Percentiles rank a stretch among this genome's conserved stretches.
phyloP scores from a whole-genome alignment of 345 rosid genomes.

The Passiflora organensis region DNA sequence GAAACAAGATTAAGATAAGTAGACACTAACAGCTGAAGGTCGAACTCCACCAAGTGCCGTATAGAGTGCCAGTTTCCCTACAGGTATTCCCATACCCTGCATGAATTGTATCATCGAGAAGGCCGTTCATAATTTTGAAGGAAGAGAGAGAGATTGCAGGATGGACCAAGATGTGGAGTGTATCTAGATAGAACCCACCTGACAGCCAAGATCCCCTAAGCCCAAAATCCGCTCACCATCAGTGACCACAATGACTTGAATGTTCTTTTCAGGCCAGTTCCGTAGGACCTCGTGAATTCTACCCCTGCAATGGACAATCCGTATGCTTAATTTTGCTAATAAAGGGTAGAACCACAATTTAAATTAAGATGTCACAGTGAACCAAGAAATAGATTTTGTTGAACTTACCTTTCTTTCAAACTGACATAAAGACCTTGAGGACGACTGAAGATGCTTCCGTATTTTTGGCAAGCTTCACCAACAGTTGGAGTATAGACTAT shows the following conservation, averaged over 20 bases:
- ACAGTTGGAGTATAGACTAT: slow-evolving; percentile 96
- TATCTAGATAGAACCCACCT: slow-evolving; percentile 35
- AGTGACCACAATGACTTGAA: slow-evolving; percentile 93
- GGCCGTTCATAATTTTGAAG: not conserved
- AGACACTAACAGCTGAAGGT: slow-evolving; percentile 83
- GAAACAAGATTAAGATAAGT: too few relatives aligned
- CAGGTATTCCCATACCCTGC: slow-evolving; percentile 98
- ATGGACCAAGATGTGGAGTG: not conserved
- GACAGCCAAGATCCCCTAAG: slow-evolving; percentile 96
- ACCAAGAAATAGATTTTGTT: not conserved
- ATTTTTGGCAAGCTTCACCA: slow-evolving; percentile 97
- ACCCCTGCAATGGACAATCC: slow-evolving; percentile 46
- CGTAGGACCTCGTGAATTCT: slow-evolving; percentile 78
- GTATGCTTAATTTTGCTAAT: slow-evolving; percentile 7
- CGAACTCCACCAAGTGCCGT: slow-evolving; percentile 97
- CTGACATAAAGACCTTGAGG: slow-evolving; percentile 98
- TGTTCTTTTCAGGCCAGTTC: slow-evolving; percentile 94
- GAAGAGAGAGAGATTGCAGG: not conserved
- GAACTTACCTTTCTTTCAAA: slow-evolving; percentile 76
- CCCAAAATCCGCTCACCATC: slow-evolving; percentile 97
- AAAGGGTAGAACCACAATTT: too few relatives aligned
- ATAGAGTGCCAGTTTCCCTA: slow-evolving; percentile 88
- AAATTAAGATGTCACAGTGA: slow-evolving; percentile 3
- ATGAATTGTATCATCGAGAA: not conserved
- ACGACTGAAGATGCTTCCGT: slow-evolving; percentile 91